Conservation (phyloP, 352 stramenopile genomes). For the Phytophthora sojae region DNA sequence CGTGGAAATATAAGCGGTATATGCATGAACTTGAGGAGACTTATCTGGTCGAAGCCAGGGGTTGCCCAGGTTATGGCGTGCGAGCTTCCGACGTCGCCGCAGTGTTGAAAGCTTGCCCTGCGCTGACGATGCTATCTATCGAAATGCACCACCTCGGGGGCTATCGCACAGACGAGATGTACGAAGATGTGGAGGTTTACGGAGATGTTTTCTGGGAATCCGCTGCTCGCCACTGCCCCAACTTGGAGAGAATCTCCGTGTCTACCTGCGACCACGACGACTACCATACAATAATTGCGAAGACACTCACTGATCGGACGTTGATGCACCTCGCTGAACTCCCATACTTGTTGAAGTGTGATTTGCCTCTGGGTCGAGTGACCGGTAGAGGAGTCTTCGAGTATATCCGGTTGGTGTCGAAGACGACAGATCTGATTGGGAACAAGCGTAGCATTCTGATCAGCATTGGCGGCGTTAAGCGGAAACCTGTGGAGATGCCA, state of each 20-base stretch:
- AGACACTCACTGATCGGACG: not conserved
- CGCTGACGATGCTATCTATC: not conserved
- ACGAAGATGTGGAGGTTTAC: constrained; percentile 2
- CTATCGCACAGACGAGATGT: not conserved
- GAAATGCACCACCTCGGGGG: constrained; percentile 3
- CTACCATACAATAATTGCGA: not conserved
- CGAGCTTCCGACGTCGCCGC: not conserved
- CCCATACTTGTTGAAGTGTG: not conserved
- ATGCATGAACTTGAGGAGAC: not conserved
- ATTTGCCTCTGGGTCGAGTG: not conserved
- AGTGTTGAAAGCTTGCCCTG: not conserved
- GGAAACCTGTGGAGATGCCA: not conserved
- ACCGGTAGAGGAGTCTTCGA: constrained; percentile 1
- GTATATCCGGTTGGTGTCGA: not conserved
- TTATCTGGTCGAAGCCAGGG: not conserved
- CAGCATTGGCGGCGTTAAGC: not conserved
- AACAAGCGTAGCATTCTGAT: not conserved
- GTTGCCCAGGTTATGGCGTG: constrained; percentile 1
- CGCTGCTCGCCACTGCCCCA: not conserved
- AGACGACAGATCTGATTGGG: not conserved
- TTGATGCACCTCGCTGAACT: not conserved
- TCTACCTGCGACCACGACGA: not conserved
- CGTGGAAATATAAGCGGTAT: constrained; percentile 3
- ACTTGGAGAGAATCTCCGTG: not conserved
- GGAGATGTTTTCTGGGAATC: constrained; percentile 17